Base-by-base conservation (phyloP, 2,329 filamentous ascomycete species). In the Aspergillus quadricinctus region DNA sequence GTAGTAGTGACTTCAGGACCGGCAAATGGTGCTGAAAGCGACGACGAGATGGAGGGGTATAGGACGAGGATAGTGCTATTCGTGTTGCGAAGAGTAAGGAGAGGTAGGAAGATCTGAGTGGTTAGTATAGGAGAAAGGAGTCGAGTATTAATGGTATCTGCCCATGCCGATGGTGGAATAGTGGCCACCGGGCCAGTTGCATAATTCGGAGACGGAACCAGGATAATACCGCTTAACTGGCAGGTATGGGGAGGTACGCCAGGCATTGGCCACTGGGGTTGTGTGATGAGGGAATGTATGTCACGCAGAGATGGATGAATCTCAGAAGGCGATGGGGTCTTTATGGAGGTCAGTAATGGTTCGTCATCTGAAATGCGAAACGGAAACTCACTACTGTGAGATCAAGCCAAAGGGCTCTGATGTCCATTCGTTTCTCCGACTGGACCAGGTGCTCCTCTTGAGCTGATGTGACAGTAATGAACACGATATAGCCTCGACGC, bases 61-160 rank as follows among this genome's bases (percentile, higher is more conserved):
- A 75, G 69, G 49, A 78, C 67, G 35, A 78, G 61, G 55, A 79
- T 73, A 17, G 74, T 73, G 68, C 74, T 77, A 52, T 77, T 79
- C 50, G 77, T 81, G 69, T 76, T 80, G 53, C 88, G 81, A 53
- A 85, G 81, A 10, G 65, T 88, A 52, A 92, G 81, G 29, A 92
- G 84, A 0, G 89, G 89, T n/a, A 97, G 81, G 76, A 97, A 94
- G 53, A 90, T 84, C 75, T 97, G 92, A 41, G 92, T 87, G 4
- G 89, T 92, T 52, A 96, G 83, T 63, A 97, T 91, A 1, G 93
- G 93, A 56, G 92, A 89, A 54, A 97, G 82, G 11, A 99, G 83
- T 68, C 96, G 92, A 17, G 91, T 93, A 73, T 97, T 96, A 72
- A 97, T 86, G 35, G 92, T 88, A 69, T 97, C 91, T 61, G 90